These are phyloP conservation scores for Suillus clintonianus DNA, from an alignment of 768 basidiomycete genomes.

Conservation along the genomic window DNA sequence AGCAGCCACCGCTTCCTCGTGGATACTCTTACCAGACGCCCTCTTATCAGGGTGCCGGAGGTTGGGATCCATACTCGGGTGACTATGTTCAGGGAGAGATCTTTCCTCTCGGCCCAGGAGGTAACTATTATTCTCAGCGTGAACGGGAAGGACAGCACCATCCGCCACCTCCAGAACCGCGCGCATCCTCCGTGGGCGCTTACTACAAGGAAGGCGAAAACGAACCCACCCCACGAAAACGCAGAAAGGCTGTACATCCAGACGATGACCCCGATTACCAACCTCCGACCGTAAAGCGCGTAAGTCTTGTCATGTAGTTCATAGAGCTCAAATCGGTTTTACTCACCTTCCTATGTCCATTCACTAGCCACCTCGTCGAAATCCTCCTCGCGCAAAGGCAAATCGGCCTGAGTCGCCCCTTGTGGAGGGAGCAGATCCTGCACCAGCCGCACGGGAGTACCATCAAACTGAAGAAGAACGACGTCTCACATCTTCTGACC, in stretches of 20 bases:
- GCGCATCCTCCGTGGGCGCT: constrained; percentile 18
- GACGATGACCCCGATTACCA: constrained; percentile 58
- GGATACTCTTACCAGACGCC: constrained; percentile 39
- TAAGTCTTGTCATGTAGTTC: constrained; percentile 38
- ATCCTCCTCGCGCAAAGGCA: constrained; percentile 41
- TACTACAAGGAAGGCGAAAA: constrained; percentile 34
- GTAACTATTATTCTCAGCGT: constrained; percentile 36
- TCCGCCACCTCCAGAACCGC: constrained; percentile 19
- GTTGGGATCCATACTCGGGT: constrained; percentile 40
- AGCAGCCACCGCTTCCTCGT: constrained; percentile 34
- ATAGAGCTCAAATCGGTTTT: constrained; percentile 3
- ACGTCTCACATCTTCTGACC: constrained; percentile 66
- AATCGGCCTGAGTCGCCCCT: constrained; percentile 29
- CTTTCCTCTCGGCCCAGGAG: constrained; percentile 38
- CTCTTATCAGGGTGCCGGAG: constrained; percentile 39
- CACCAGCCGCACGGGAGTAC: constrained; percentile 18
- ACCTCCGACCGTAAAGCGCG: constrained; percentile 50
- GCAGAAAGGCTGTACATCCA: constrained; percentile 43
- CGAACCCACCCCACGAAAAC: constrained; percentile 46
- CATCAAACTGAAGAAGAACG: constrained; percentile 42
- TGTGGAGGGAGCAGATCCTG: constrained; percentile 21
- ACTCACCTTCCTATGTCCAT: constrained; percentile 5
- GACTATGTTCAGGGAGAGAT: constrained; percentile 40
- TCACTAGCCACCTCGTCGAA: constrained; percentile 43
- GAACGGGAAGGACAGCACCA: constrained; percentile 15